A percentile compares a stretch with the other conserved stretches of the same genome.
These are phyloP conservation scores for Haplosporangium sp. DNA, from an alignment of 371 early-diverging fungal genomes.

Conservation along the genomic window DNA sequence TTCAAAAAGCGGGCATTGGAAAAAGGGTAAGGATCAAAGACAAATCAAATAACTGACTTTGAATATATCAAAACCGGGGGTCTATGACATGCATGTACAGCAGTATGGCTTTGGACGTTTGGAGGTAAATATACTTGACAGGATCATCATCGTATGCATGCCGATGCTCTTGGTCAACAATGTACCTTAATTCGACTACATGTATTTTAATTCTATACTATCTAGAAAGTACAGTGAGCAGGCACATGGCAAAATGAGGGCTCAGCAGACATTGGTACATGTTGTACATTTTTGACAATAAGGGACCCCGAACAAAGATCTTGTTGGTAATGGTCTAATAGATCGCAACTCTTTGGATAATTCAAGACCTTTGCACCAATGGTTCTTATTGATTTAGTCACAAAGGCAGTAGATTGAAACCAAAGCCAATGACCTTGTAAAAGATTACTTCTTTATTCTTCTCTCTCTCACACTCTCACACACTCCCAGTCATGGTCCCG, in stretches of 20 bases:
- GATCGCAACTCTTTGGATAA: constrained; percentile 35
- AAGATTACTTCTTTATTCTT: neutral
- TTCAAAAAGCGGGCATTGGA: neutral
- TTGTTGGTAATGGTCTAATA: too few relatives aligned
- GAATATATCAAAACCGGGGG: too few relatives aligned
- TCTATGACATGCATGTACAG: too few relatives aligned
- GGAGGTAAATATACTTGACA: constrained; percentile 18
- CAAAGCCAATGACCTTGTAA: constrained; percentile 17
- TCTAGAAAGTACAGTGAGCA: neutral
- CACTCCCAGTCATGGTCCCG: too few relatives aligned
- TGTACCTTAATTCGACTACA: constrained; percentile 22
- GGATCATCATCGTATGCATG: constrained; percentile 61
- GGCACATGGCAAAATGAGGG: constrained; percentile 51
- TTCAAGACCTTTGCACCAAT: constrained; percentile 56
- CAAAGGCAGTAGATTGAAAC: constrained; percentile 37
- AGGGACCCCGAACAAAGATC: too few relatives aligned
- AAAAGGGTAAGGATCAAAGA: too few relatives aligned
- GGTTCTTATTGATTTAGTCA: constrained; percentile 31
- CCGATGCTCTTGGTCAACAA: constrained; percentile 42
- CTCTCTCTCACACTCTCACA: too few relatives aligned
- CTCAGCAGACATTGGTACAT: constrained; percentile 57
- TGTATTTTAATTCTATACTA: constrained; percentile 48
- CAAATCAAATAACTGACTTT: too few relatives aligned
- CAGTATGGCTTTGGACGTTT: too few relatives aligned
- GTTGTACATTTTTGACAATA: too few relatives aligned